Evolutionary conservation across 345 rosid species (phyloP), one percentile per base, ranked within the genome.

Genomic region (Pistacia atlantica): DNA sequence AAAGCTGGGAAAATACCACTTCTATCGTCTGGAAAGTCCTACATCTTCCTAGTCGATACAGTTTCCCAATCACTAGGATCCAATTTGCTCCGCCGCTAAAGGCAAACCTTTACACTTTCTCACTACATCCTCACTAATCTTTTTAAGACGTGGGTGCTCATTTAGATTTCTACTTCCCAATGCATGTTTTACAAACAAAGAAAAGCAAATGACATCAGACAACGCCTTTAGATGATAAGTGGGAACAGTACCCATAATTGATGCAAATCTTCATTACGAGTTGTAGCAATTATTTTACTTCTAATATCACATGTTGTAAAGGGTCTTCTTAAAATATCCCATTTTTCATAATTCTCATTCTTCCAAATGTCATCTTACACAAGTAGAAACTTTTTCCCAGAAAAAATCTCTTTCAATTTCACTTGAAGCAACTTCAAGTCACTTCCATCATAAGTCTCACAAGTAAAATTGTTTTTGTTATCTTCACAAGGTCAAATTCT

Each of bases 51-150:
- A 1, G 67, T 58, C 4, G 31, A 22, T 55, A 75, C n/a, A 49
- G 25, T 61, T 66, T 31, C 17, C 78, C 67, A 75, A n/a, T 66
- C 28, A 38, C 4, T 6, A 2, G 42, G 55, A 17, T 1, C 2
- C 0, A 7, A 1, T 4, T 75, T 54, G 12, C 56, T 11, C 0
- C 46, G 66, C 65, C 0, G 72, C 78, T n/a, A 75, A 57, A 4
- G 78, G 78, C 57, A 75, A 38, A 0, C 78, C 78, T 59, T 52
- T 61, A 66, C 69, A 78, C 67, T 73, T 69, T 45, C 28, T 11
- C 13, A 77, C 76, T 31, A 76, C 66, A 67, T 73, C 70, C 12
- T 37, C 22, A 37, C 64, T 55, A 54, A 64, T 67, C 1, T 5
- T 28, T 31, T 70, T 33, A 13, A 79, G 31, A 11, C 73, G 1